Base-by-base conservation (phyloP, 1,284 basidiomycete genomes). In the Microbotryum intermedium region DNA sequence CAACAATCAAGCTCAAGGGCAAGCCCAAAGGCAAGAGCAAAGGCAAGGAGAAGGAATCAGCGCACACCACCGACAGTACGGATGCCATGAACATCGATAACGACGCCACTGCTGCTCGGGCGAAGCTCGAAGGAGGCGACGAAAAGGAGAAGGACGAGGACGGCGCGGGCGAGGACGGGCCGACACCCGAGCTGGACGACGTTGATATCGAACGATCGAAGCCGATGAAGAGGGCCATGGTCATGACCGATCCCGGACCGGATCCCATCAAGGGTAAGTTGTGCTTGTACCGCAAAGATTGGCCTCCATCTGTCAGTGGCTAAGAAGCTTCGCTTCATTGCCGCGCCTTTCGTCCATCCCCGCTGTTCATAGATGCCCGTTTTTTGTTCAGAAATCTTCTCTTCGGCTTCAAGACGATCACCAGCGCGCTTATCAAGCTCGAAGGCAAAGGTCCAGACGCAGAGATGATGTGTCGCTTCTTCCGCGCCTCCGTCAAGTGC, bases 361-460 rank as follows among this genome's bases (percentile, higher is more conserved):
- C 23, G 39, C 50, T 30, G 29, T 26, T 10, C 21, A 6, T 69
- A 88, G 93, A 93, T 70, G 87, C 86, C 46, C 86, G 91, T 44
- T 82, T 86, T 61, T 79, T 98, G 25, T 88, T 92, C 74, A 86
- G 91, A 64, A 89, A 91, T 18, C 80, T 98, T 51, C 80, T 97
- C 18, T 91, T 92, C 69, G 91, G 89, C 7, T 87, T 97, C 75
- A 87, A 93, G 56, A 85, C 87, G 2, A 84, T 88, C 64, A 45
- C 66, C 21, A 52, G 59, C 30, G 68, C 70, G 25, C 80, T 98
- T 13, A 79, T 81, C 28, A 83, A 84, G 26, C 79, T 97, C 64
- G 25, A 85, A 84, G 8, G 83, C 84, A 0, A 76, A 84, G 57
- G 61, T 1, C 87, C 90, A 3, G 90, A 97, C 69, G 91, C 91